Evolutionary conservation across 495 filamentous ascomycete species (phyloP).

Genomic region (Podospora tetraspora): DNA sequence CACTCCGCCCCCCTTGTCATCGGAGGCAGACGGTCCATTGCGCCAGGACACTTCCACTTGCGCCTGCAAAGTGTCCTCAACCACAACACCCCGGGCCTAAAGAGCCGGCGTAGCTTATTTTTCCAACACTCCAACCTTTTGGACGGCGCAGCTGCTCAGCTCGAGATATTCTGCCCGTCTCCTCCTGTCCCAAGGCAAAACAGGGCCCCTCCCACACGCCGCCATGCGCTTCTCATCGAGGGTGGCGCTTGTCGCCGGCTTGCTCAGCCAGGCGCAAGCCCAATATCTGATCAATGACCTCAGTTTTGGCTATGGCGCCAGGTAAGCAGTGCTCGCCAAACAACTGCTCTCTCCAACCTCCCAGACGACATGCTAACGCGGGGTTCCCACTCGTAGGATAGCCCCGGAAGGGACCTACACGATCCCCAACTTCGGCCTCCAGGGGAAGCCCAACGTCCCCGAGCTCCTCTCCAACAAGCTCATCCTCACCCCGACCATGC

Average conservation of each 20-base stretch:
- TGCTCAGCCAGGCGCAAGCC: constrained; percentile 53
- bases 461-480: constrained; percentile 83
- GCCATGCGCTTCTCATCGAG: constrained; percentile 42
- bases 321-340: constrained; percentile 36
- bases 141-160: background rate
- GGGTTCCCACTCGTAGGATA: constrained; percentile 29
- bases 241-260: constrained; percentile 46
- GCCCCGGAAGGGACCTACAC: constrained; percentile 31
- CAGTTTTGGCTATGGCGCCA: constrained; percentile 72
- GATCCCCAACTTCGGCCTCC: constrained; percentile 56
- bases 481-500: constrained; percentile 82
- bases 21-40: background rate
- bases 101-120: constrained; percentile 5
- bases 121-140: background rate
- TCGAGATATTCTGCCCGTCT: background rate
- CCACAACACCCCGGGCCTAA: constrained; percentile 13
- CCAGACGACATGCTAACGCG: background rate
- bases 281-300: constrained; percentile 54
- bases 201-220: constrained; percentile 2
- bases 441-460: constrained; percentile 65
- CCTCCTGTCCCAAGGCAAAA: constrained; percentile 6
- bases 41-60: background rate
- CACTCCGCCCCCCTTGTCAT: constrained; percentile 12
- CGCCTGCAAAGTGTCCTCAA: constrained; percentile 26
- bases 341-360: background rate